Base-by-base conservation (phyloP, 495 filamentous ascomycete genomes). In the Tetracladium marchalianum region DNA sequence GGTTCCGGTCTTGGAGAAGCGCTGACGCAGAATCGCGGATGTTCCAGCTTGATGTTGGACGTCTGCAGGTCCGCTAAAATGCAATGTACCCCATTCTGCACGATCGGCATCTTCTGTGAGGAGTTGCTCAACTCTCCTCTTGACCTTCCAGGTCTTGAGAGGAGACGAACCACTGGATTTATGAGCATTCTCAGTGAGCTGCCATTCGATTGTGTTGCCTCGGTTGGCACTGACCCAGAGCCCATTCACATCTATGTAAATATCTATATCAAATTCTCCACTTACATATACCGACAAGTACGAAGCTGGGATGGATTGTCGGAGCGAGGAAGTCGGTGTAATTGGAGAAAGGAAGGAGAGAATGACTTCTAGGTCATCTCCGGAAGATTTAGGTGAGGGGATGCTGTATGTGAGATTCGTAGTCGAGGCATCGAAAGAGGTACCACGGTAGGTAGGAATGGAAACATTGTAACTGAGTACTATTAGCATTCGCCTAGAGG, bases 311-410 rank as follows among this genome's bases (percentile, higher is more conserved):
- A 97, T 81, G 22, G 86, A 82, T 70, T 97, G 90, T 54, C 89
- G 78, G 50, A 95, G 67, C 43, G 88, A 95, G 45, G 90, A 95
- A 4, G 87, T 87, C 3, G 89, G 87, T 0, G 90, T 97, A 38
- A 97, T 87, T 5, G 90, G 90, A 17, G 89, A 95, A 33, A 95
- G 72, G 64, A 95, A 95, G 1, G 89, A 90, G 17, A 95, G 72
- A 2, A 76, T 78, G 44, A 97, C 63, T 44, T 81, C 75, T 7
- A 54, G 50, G 12, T 46, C 12, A 22, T 57, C 51, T 13, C 65
- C 50, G 11, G 53, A 52, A 4, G 52, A 34, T 5, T 61, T 56
- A 4, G 76, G 67, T 4, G 70, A 66, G 3, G 71, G 70, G 35
- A 97, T 78, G 13, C 62, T 63, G 61, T 95, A 97, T 32, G 84